A percentile compares a stretch with the other conserved stretches of the same genome.
Conservation (phyloP, 805 yeast genomes). For the Nakazawaea peltata region DNA sequence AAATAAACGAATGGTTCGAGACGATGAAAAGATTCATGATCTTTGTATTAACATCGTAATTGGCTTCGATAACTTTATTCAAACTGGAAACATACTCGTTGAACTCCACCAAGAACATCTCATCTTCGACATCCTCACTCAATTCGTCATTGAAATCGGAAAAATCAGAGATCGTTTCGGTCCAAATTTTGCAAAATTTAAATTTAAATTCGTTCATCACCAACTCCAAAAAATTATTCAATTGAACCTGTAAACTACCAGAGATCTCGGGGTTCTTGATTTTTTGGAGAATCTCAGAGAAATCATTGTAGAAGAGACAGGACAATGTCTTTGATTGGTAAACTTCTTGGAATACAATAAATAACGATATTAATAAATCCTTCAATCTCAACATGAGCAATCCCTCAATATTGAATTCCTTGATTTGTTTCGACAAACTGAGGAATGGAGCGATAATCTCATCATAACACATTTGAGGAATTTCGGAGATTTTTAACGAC, state of each 20-base stretch:
- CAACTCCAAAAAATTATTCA: conserved; percentile 6
- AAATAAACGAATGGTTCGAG: conserved; percentile 1
- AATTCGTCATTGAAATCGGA: conserved; percentile 2
- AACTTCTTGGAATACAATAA: conserved; percentile 15
- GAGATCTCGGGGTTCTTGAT: conserved; percentile 7
- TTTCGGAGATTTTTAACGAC: conserved; percentile 9
- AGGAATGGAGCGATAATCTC: conserved; percentile 14
- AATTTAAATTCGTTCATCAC: conserved; percentile 5
- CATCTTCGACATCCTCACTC: conserved; percentile 1
- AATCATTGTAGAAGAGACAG: conserved; percentile 25
- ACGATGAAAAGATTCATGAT: conserved; percentile 1
- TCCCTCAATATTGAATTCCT: conserved; percentile 14
- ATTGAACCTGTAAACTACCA: conserved; percentile 3
- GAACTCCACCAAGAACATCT: conserved; percentile 4
- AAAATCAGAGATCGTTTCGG: conserved; percentile 1
- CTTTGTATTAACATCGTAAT: conserved; percentile 1
- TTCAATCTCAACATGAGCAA: conserved; percentile 19
- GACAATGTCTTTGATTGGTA: conserved; percentile 15
- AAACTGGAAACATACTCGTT: conserved; percentile 1
- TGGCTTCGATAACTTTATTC: not conserved
- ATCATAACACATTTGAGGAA: conserved; percentile 12
- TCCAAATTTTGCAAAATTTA: conserved; percentile 6
- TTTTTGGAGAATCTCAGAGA: conserved; percentile 16
- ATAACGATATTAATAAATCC: conserved; percentile 17
- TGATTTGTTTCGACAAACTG: conserved; percentile 8